phyloP scores from a whole-genome alignment of 129 eudicot genomes.

The Flaveria linearis region DNA sequence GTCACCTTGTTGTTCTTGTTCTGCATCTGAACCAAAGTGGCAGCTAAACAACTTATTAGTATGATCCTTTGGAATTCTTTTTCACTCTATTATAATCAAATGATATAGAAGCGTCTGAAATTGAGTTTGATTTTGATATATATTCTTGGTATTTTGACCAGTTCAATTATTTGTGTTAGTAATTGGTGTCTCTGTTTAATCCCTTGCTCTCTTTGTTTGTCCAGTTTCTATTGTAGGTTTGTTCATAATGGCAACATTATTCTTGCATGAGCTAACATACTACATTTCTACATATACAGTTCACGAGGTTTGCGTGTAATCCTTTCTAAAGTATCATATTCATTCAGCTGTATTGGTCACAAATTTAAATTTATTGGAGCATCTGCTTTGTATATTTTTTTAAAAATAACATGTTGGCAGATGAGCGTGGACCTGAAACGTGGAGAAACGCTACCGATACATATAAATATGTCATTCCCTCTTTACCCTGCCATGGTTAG shows the following conservation, averaged over 20 bases:
- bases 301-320: constrained; percentile 61
- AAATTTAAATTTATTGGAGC: not conserved
- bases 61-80: not conserved
- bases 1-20: constrained; percentile 6
- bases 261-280: constrained; percentile 84
- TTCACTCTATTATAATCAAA: not conserved
- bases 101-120: not conserved
- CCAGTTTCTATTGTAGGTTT: constrained; percentile 85
- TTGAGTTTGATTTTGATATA: not conserved
- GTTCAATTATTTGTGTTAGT: constrained; percentile 16
- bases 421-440: constrained; percentile 96
- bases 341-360: not conserved
- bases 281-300: constrained; percentile 82
- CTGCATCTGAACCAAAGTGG: not conserved
- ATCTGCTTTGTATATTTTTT: constrained; percentile 12
- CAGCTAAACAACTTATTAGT: constrained; percentile 3
- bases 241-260: constrained; percentile 84
- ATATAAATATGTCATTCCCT: constrained; percentile 95
- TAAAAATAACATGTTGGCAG: constrained; percentile 45
- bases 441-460: constrained; percentile 98
- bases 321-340: not conserved
- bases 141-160: not conserved
- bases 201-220: constrained; percentile 14
- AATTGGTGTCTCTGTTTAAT: constrained; percentile 15
- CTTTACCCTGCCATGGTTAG: constrained; percentile 96